Evolutionary conservation across 1,139 yeast species (phyloP), one percentile per base, ranked within the genome.

Genomic region (Yamadazyma friedrichii): DNA sequence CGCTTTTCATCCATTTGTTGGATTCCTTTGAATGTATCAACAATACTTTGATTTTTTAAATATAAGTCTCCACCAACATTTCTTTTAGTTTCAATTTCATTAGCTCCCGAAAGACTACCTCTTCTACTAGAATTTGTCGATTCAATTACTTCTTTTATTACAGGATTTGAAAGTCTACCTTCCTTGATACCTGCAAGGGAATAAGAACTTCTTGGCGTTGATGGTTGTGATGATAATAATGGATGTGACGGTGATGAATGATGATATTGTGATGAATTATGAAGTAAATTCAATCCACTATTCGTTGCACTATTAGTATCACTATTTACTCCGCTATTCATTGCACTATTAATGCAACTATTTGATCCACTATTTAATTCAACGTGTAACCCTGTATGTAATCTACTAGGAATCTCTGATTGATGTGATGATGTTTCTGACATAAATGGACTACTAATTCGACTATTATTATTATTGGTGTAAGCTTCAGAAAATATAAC

Each of bases 41-140:
- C 67, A 0, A 70, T 70, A 1, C 79, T 67, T 34, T 73, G 77
- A 43, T 70, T 74, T 39, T 63, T 67, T 46, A 76, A 53, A 53
- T 76, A 77, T 31, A 77, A 59, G 49, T 77, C 82, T 13, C 82
- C 82, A n/a, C 74, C 78, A 6, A 76, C 81, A 43, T 75, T 73
- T 28, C 81, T 54, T 47, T 67, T 72, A 0, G 80, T 75, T 51
- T 75, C 81, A 33, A 73, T 64, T 51, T 73, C 78, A n/a, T 62
- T 54, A 1, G 64, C 59, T 3, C 68, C 66, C 3, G 65, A 57
- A n/a, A 63, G 27, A 42, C 71, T 64, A 2, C 72, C 72, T 39
- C 68, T 57, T 36, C 75, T 54, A 20, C 65, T 55, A 13, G 59
- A 50, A 22, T 53, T 37, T 4, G 53, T 33, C 3, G 65, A 49